Evolutionary conservation across 106 monocot species (phyloP).

Genomic region (Dioscorea zingiberensis): DNA sequence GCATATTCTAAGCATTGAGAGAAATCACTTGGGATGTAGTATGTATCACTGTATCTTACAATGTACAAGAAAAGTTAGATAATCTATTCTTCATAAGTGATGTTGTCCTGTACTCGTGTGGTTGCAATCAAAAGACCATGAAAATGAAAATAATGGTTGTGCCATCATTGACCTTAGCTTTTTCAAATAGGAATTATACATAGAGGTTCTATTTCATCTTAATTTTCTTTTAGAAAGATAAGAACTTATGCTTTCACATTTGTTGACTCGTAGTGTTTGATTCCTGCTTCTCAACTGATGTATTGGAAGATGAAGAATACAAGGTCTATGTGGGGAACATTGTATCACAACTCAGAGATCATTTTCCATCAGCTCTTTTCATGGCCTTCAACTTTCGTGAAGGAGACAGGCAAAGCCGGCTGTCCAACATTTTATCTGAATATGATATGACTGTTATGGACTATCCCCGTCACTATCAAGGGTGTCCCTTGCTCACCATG

Average conservation of each 20-base stretch:
- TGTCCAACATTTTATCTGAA: slow-evolving; percentile 49
- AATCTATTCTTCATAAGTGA: no score
- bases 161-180: no score
- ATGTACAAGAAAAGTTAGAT: no score
- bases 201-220: not conserved
- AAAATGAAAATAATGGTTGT: no score
- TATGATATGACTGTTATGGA: slow-evolving; percentile 91
- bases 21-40: no score
- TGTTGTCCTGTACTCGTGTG: no score
- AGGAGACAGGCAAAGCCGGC: slow-evolving; percentile 57
- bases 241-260: not conserved
- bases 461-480: slow-evolving; percentile 80
- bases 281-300: slow-evolving; percentile 82
- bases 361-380: slow-evolving; percentile 68
- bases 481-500: slow-evolving; percentile 75
- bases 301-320: slow-evolving; percentile 50
- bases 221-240: not conserved
- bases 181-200: not conserved
- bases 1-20: no score
- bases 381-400: slow-evolving; percentile 91
- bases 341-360: slow-evolving; percentile 60
- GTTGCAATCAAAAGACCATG: no score
- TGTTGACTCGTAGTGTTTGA: slow-evolving; percentile 60
- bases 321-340: slow-evolving; percentile 57
- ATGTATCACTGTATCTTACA: no score